phyloP scores from a whole-genome alignment of 2,329 filamentous ascomycete genomes.

The Monilinia fructigena region DNA sequence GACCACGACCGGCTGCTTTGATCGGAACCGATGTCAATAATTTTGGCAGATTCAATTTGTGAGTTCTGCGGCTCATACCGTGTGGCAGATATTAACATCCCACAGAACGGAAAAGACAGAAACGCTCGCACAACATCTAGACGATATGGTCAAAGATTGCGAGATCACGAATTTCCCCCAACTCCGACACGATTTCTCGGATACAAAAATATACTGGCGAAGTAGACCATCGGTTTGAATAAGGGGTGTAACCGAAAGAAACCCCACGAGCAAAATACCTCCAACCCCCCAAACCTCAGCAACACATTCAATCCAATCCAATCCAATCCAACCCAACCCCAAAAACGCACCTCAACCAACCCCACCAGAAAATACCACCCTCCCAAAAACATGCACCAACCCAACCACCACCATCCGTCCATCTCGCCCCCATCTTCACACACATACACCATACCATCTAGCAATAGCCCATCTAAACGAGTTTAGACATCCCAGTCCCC shows the following conservation, averaged over 20 bases:
- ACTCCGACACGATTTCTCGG: slow-evolving; percentile 39
- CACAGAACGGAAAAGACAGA: slow-evolving; percentile 25
- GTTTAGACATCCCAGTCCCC: no score
- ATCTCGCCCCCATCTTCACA: no score
- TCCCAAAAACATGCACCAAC: no score
- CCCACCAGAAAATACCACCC: slow-evolving; percentile 23
- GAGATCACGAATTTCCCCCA: slow-evolving; percentile 37
- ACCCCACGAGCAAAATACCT: background rate
- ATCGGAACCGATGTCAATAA: slow-evolving; percentile 38
- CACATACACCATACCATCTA: no score
- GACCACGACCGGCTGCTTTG: slow-evolving; percentile 33
- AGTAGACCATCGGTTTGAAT: slow-evolving; percentile 13
- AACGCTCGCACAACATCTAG: slow-evolving; percentile 25
- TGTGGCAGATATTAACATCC: background rate
- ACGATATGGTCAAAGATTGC: slow-evolving; percentile 35
- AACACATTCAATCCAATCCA: no score
- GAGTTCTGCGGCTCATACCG: slow-evolving; percentile 16
- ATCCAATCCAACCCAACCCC: background rate
- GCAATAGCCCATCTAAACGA: no score
- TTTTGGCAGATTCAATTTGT: slow-evolving; percentile 35
- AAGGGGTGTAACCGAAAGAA: background rate
- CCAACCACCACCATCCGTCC: no score
- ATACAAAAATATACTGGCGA: slow-evolving; percentile 39
- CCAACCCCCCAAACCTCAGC: background rate
- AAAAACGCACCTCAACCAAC: slow-evolving; percentile 26